Base-by-base conservation (phyloP, 1,139 yeast genomes). In the Saccharomyces hybrid region DNA sequence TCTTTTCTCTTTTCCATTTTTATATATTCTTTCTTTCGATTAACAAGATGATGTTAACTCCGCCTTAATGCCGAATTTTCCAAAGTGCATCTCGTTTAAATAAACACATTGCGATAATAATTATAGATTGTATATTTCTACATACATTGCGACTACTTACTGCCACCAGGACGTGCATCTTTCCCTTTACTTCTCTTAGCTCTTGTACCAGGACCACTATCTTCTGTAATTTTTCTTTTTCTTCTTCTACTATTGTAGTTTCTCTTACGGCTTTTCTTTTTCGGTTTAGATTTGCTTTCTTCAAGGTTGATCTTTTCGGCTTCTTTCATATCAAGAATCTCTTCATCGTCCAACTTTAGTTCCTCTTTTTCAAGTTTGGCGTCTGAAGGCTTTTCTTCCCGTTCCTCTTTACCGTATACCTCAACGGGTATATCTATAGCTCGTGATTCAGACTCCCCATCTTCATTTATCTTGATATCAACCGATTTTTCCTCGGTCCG, bases 381-480 rank as follows among this genome's bases (percentile, higher is more conserved):
- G 14, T 28, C 24, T 34, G 32, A 19, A 16, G 29, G 12, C 9
- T 44, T 38, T 47, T 50, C 38, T 19, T 19, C 38, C 32, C 19
- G 9, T 24, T 31, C 52, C n/a, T 44, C 6, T 21, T 42, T 12
- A 12, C 28, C 14, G 8, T 11, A 46, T 9, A 29, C 44, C 44
- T 47, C 27, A 11, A 47, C 53, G n/a, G 55, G 47, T 21, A 32
- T 47, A 28, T 54, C 52, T 11, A 54, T 24, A 14, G 54, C 52
- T 8, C 28, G 19, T 1, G 26, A 41, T 26, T 48, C 48, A 7
- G 41, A 24, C 34, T 31, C 34, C 34, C 34, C 34, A 4, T 3
- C 14, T 31, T 31, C 34, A 31, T 31, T 31, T 31, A 31, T 31
- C 34, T 31, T 31, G 34, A 31, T 31, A 31, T 31, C 34, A 31